Conservation (phyloP, 2,329 filamentous ascomycete species). For the Emericellopsis atlantica region DNA sequence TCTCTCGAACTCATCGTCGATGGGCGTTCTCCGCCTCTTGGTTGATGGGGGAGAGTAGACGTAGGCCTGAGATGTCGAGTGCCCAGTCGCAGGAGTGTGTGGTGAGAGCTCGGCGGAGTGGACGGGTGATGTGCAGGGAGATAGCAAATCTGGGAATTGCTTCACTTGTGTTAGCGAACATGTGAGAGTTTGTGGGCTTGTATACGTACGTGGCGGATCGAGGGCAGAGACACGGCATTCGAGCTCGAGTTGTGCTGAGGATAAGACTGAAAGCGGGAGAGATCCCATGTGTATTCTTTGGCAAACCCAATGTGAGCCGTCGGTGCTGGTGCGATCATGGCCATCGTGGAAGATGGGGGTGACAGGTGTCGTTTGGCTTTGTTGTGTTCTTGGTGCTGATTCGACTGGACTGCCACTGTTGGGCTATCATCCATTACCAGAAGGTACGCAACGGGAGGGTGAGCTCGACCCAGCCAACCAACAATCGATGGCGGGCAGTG, state of each 20-base stretch:
- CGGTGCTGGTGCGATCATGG: slow-evolving; percentile 31
- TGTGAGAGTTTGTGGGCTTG: background rate
- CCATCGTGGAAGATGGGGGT: slow-evolving; percentile 27
- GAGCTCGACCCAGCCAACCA: too few relatives aligned
- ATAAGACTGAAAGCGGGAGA: slow-evolving; percentile 9
- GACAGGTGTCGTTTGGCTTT: slow-evolving; percentile 11
- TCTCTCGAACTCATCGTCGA: slow-evolving; percentile 24
- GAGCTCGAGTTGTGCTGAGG: slow-evolving; percentile 3
- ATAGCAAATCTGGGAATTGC: slow-evolving; percentile 32
- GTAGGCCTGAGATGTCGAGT: slow-evolving; percentile 30
- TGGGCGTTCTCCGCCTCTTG: slow-evolving; percentile 33
- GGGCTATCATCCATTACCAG: slow-evolving; percentile 29
- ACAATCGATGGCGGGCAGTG: too few relatives aligned
- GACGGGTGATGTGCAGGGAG: slow-evolving; percentile 19
- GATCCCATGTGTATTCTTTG: slow-evolving; percentile 25
- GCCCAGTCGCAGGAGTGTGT: slow-evolving; percentile 12
- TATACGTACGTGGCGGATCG: slow-evolving; percentile 35
- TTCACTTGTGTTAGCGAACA: slow-evolving; percentile 14
- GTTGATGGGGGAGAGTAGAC: slow-evolving; percentile 32
- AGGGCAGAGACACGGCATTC: slow-evolving; percentile 29
- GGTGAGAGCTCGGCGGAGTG: slow-evolving; percentile 18
- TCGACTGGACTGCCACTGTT: slow-evolving; percentile 14
- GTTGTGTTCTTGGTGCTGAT: slow-evolving; percentile 13
- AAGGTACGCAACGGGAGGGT: background rate
- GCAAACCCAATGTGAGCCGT: slow-evolving; percentile 26